Percentiles rank a stretch among this genome's conserved stretches.
These are phyloP conservation scores for Trebouxiophyceae sp. DNA, from an alignment of 163 green algal genomes.

Conservation along the genomic window DNA sequence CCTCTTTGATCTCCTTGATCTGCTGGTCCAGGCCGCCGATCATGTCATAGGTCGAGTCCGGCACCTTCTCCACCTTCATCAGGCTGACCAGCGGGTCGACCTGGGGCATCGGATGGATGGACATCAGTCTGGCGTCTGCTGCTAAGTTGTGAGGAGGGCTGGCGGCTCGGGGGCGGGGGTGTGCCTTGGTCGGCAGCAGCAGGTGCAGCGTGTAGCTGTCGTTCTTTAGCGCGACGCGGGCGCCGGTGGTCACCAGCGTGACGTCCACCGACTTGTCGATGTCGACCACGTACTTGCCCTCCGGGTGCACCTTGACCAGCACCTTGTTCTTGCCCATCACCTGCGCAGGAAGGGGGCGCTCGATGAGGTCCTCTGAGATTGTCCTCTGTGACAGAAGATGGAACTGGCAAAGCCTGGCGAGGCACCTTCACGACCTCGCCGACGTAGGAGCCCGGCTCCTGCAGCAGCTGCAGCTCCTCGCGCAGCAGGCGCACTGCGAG, in stretches of 20 bases:
- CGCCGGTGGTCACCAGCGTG: conserved; percentile 63
- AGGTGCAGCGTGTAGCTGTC: conserved; percentile 91
- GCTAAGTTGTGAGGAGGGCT: no score
- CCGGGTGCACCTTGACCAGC: conserved; percentile 98
- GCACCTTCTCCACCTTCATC: conserved; percentile 99
- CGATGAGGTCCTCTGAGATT: not conserved
- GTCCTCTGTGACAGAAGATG: not conserved
- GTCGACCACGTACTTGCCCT: conserved; percentile 99
- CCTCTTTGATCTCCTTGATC: conserved; percentile 99
- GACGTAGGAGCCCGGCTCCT: conserved; percentile 98
- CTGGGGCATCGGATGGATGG: no score
- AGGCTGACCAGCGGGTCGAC: conserved; percentile 89
- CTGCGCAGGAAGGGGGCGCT: conserved; percentile 28
- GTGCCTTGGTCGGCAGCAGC: conserved; percentile 84
- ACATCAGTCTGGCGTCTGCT: no score
- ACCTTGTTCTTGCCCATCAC: conserved; percentile 99
- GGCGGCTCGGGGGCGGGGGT: no score
- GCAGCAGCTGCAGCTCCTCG: conserved; percentile 97
- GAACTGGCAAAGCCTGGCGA: not conserved
- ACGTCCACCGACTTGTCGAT: conserved; percentile 76
- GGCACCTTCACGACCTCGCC: conserved; percentile 98
- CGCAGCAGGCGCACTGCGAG: conserved; percentile 87
- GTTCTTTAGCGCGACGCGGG: conserved; percentile 86
- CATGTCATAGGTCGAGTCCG: conserved; percentile 99
- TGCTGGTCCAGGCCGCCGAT: conserved; percentile 98